Evolutionary conservation across 2,329 filamentous ascomycete genomes (phyloP).

Genomic region (Bipolaris zeicola): DNA sequence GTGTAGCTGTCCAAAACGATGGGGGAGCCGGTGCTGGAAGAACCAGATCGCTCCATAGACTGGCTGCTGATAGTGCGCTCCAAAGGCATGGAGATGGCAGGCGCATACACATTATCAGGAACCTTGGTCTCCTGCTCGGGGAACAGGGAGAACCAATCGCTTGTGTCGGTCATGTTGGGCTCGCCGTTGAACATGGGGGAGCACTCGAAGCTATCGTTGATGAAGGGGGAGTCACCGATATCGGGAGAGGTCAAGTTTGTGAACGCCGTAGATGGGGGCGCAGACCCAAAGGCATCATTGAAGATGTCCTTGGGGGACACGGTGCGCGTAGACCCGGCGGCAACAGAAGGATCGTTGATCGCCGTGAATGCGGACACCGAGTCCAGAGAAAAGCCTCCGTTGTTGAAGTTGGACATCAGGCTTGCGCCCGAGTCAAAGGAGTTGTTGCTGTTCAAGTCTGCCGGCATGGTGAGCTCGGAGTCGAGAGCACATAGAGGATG

Average conservation of each 20-base stretch:
- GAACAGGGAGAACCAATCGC: constrained; percentile 75
- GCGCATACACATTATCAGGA: constrained; percentile 31
- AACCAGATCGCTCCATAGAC: constrained; percentile 44
- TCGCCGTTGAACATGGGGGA: constrained; percentile 73
- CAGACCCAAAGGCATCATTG: constrained; percentile 71
- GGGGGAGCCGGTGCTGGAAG: constrained; percentile 46
- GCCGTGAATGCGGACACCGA: constrained; percentile 49
- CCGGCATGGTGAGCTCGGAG: constrained; percentile 37
- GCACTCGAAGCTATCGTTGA: constrained; percentile 71
- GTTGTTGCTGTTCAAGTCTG: constrained; percentile 48
- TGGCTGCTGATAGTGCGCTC: constrained; percentile 50
- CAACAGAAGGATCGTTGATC: constrained; percentile 52
- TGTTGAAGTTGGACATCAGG: constrained; percentile 52
- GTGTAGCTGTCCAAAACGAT: constrained; percentile 43
- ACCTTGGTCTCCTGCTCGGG: constrained; percentile 55
- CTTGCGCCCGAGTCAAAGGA: constrained; percentile 55
- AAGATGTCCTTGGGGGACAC: constrained; percentile 85
- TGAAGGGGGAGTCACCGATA: constrained; percentile 78
- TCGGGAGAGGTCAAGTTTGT: constrained; percentile 83
- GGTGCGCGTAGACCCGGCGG: constrained; percentile 57
- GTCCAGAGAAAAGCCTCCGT: constrained; percentile 39
- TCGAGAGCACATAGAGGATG: constrained; percentile 15
- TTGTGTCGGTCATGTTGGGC: constrained; percentile 61
- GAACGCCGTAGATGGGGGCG: constrained; percentile 80
- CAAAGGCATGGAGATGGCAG: constrained; percentile 41